A percentile compares a stretch with the other conserved stretches of the same genome.
These are phyloP conservation scores for Hymenoscyphus salicellus DNA, from an alignment of 2,329 filamentous ascomycete genomes.

Conservation along the genomic window DNA sequence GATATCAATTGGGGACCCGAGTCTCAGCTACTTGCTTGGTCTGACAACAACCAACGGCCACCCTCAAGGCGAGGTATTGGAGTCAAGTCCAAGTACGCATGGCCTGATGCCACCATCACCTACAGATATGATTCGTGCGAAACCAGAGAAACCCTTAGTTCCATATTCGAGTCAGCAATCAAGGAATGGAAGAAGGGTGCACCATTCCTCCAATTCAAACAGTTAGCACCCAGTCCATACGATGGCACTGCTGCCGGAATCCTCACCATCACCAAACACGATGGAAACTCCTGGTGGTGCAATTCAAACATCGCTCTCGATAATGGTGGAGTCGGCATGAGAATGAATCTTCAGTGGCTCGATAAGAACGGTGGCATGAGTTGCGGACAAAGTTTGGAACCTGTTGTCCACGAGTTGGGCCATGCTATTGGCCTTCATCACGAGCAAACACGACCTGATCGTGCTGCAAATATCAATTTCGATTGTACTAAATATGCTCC, in stretches of 20 bases:
- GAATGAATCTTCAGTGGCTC: slow-evolving; percentile 7
- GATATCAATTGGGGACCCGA: slow-evolving; percentile 9
- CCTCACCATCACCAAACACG: slow-evolving; percentile 4
- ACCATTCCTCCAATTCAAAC: slow-evolving; percentile 4
- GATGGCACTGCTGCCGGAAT: slow-evolving; percentile 4
- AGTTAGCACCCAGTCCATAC: slow-evolving; percentile 6
- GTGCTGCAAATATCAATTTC: background rate
- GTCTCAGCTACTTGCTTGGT: slow-evolving; percentile 5
- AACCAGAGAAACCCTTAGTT: slow-evolving; percentile 1
- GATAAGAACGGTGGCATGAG: background rate
- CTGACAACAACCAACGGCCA: slow-evolving; percentile 1
- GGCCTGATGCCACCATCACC: slow-evolving; percentile 6
- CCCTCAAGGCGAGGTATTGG: slow-evolving; percentile 1
- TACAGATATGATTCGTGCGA: slow-evolving; percentile 10
- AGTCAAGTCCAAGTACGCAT: slow-evolving; percentile 4
- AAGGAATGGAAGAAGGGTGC: slow-evolving; percentile 6
- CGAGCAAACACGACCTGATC: slow-evolving; percentile 7
- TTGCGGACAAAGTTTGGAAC: slow-evolving; percentile 4
- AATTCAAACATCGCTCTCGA: slow-evolving; percentile 4
- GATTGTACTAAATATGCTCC: slow-evolving; percentile 7
- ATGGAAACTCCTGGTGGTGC: background rate
- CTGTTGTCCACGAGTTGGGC: slow-evolving; percentile 5
- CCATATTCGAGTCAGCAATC: slow-evolving; percentile 5
- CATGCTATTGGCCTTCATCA: slow-evolving; percentile 5
- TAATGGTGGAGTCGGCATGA: background rate